A percentile compares a stretch with the other conserved stretches of the same genome.
Conservation (phyloP, 495 filamentous ascomycete species). For the Diplogelasinospora grovesii region DNA sequence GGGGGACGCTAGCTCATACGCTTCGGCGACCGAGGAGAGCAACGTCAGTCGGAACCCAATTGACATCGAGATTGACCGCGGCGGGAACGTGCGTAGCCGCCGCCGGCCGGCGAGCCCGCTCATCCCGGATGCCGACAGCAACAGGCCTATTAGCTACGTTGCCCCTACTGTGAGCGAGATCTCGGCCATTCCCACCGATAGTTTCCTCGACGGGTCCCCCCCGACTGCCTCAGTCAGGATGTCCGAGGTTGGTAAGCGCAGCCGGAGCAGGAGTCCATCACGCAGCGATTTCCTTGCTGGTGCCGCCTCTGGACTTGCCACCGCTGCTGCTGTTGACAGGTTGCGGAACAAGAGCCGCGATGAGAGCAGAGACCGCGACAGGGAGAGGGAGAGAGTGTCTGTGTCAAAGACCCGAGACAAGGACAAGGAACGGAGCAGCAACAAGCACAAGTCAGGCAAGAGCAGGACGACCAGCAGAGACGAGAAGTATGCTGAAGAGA, state of each 20-base stretch:
- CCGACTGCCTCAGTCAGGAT: conserved; percentile 19
- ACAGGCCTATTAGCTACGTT: conserved; percentile 55
- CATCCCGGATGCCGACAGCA: conserved; percentile 48
- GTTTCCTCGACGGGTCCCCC: conserved; percentile 69
- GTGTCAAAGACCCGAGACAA: conserved; percentile 26
- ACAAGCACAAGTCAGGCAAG: conserved; percentile 48
- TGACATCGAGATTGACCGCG: conserved; percentile 67
- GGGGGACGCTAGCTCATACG: conserved; percentile 56
- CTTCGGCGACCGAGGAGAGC: conserved; percentile 71
- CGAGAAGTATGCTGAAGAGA: conserved; percentile 36
- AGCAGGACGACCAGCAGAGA: conserved; percentile 60
- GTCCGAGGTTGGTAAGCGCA: conserved; percentile 29
- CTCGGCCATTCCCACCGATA: conserved; percentile 84
- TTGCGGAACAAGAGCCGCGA: conserved; percentile 34
- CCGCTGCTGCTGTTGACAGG: conserved; percentile 45
- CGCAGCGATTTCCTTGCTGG: conserved; percentile 28
- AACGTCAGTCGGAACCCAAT: conserved; percentile 66
- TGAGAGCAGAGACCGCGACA: conserved; percentile 29
- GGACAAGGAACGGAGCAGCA: conserved; percentile 37
- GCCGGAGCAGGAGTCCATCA: conserved; percentile 29
- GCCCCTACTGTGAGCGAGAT: conserved; percentile 66
- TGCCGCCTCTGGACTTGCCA: conserved; percentile 29
- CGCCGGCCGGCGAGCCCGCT: conserved; percentile 49
- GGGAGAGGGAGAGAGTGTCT: conserved; percentile 12
- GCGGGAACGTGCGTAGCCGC: conserved; percentile 29